Percentiles rank a stretch among this genome's conserved stretches.
These are phyloP conservation scores for Gossypium arboreum DNA, from an alignment of 345 rosid genomes.

Conservation along the genomic window DNA sequence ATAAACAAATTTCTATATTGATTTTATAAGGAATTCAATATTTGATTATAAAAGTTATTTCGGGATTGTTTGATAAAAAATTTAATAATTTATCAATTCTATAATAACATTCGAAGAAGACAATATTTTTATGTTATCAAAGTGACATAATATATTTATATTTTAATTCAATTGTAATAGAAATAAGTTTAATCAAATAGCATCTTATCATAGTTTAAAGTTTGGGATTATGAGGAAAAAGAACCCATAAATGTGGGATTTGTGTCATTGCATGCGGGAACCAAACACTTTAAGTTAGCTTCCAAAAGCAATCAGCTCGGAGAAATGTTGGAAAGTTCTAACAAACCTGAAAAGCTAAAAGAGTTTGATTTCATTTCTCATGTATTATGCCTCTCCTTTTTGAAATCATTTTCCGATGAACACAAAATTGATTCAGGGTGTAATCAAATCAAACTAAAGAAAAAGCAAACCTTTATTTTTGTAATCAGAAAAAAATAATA, in stretches of 20 bases:
- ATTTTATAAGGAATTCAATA: too few relatives aligned
- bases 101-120: too few relatives aligned
- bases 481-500: too few relatives aligned
- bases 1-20: too few relatives aligned
- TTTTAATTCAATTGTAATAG: neutral
- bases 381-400: too few relatives aligned
- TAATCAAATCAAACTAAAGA: neutral
- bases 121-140: too few relatives aligned
- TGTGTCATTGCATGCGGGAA: neutral
- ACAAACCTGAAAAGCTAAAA: neutral
- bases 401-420: too few relatives aligned
- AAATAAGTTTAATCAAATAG: neutral
- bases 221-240: neutral
- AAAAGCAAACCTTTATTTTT: too few relatives aligned
- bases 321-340: neutral
- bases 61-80: accelerated
- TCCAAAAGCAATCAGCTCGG: neutral
- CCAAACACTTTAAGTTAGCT: neutral
- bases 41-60: too few relatives aligned
- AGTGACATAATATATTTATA: too few relatives aligned
- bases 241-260: neutral
- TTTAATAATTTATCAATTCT: too few relatives aligned
- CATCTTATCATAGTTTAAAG: neutral
- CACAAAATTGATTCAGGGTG: neutral
- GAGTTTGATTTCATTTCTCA: neutral